Base-by-base conservation (phyloP, 2,329 filamentous ascomycete species). In the Exophiala sp. region DNA sequence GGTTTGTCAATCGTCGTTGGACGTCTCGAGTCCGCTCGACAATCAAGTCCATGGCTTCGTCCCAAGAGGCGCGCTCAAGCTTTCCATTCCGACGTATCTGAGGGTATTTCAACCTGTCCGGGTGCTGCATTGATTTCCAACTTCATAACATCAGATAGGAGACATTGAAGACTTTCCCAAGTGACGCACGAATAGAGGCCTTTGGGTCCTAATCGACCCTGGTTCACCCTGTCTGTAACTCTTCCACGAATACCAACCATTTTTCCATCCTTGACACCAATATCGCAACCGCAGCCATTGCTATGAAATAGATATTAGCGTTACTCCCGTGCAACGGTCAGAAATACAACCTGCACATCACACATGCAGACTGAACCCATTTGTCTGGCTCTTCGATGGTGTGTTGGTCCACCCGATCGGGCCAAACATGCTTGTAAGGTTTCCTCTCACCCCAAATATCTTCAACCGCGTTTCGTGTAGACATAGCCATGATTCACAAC, bases 301-400 rank as follows among this genome's bases (percentile, higher is more conserved):
- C 68, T 70, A 32, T n/a, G 35, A 18, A 16, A 14, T 45, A 2
- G 6, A 18, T 42, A 45, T 45, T 11, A 50, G 29, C 43, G 14
- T 6, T n/a, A 24, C 43, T 18, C 18, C 45, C 14, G 40, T 41
- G 14, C 8, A 10, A n/a, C n/a, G n/a, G 14, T 16, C 14, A n/a
- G n/a, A 45, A 14, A 24, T 3, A 47, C n/a, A 61, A 70, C 68
- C 66, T 70, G 63, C 69, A 71, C 14, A 71, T 60, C 7, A 71
- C 66, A 61, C 69, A 72, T 1, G 69, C 70, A 55, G 69, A 71
- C 53, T 71, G 68, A 3, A 72, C 68, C 69, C 69, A 72, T 61
- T 66, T 65, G 2, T 72, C 69, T 0, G 68, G 68, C 34, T 67
- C 64, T 21, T 71, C 68, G 12, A 67, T 62, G 36, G 52, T 55